Conservation (phyloP, 116 monocot genomes). For the Papilionanthe hybrid region DNA sequence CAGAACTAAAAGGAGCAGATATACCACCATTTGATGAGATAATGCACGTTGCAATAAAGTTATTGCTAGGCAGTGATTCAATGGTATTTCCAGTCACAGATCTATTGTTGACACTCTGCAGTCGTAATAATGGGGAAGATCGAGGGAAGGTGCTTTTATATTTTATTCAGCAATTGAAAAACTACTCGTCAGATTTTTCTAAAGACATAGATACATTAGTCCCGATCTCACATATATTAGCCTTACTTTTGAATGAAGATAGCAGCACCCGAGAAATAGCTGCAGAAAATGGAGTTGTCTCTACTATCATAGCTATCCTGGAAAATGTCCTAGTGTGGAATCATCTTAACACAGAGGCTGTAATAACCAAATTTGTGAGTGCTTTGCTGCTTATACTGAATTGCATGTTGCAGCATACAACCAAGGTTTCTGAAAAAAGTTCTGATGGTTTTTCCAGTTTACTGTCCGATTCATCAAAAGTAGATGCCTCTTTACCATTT, state of each 20-base stretch:
- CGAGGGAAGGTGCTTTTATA: constrained; percentile 40
- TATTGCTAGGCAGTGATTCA: constrained; percentile 39
- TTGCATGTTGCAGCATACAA: constrained; percentile 47
- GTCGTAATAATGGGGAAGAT: constrained; percentile 56
- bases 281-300: constrained; percentile 51
- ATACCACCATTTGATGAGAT: constrained; percentile 66
- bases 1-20: constrained; percentile 29
- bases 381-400: constrained; percentile 59
- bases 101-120: constrained; percentile 61
- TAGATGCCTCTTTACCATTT: constrained; percentile 16
- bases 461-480: constrained; percentile 23
- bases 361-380: constrained; percentile 47
- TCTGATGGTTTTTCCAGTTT: constrained; percentile 28
- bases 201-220: constrained; percentile 16
- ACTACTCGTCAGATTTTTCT: no score
- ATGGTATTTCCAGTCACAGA: constrained; percentile 55
- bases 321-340: constrained; percentile 27
- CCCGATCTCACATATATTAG: constrained; percentile 52
- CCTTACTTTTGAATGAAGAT: constrained; percentile 56
- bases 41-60: constrained; percentile 44
- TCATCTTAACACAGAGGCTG: constrained; percentile 23
- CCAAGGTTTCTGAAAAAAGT: constrained; percentile 24
- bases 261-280: constrained; percentile 51
- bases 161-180: no score
- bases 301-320: constrained; percentile 42